Conservation (phyloP, 495 filamentous ascomycete genomes). For the Pyronema domesticum region DNA sequence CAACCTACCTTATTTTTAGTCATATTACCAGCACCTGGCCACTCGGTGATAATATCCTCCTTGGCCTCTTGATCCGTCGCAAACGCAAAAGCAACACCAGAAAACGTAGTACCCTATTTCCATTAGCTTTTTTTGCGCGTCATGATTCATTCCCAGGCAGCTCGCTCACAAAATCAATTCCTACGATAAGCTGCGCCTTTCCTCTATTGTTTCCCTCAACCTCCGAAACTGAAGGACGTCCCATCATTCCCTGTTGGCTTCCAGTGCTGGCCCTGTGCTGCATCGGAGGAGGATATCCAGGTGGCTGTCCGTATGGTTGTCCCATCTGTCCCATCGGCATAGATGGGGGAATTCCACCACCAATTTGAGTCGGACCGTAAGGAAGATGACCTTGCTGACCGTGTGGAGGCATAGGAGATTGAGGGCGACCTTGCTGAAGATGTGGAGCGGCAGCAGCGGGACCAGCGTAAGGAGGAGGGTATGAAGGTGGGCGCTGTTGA, state of each 20-base stretch:
- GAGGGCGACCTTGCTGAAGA: slow-evolving; percentile 12
- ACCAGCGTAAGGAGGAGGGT: slow-evolving; percentile 19
- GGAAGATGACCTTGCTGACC: slow-evolving; percentile 9
- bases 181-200: slow-evolving; percentile 61
- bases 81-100: slow-evolving; percentile 63
- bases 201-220: slow-evolving; percentile 69
- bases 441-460: slow-evolving; percentile 11
- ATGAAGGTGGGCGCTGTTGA: slow-evolving; percentile 11
- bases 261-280: slow-evolving; percentile 17
- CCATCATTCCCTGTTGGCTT: slow-evolving; percentile 10
- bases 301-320: slow-evolving; percentile 1
- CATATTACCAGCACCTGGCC: slow-evolving; percentile 59
- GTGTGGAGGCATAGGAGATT: slow-evolving; percentile 22
- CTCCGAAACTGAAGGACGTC: slow-evolving; percentile 39
- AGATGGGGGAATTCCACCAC: slow-evolving; percentile 20
- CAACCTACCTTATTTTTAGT: slow-evolving; percentile 51
- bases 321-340: slow-evolving; percentile 14
- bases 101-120: slow-evolving; percentile 52
- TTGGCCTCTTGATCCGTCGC: slow-evolving; percentile 59
- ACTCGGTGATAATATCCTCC: slow-evolving; percentile 66
- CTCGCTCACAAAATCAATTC: slow-evolving; percentile 57
- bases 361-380: slow-evolving; percentile 20
- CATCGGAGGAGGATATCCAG: slow-evolving; percentile 5
- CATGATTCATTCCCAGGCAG: background rate
- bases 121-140: background rate